Percentiles rank a stretch among this genome's conserved stretches.
Conservation (phyloP, 176 grass and related monocot genomes). For the Eleusine indica region DNA sequence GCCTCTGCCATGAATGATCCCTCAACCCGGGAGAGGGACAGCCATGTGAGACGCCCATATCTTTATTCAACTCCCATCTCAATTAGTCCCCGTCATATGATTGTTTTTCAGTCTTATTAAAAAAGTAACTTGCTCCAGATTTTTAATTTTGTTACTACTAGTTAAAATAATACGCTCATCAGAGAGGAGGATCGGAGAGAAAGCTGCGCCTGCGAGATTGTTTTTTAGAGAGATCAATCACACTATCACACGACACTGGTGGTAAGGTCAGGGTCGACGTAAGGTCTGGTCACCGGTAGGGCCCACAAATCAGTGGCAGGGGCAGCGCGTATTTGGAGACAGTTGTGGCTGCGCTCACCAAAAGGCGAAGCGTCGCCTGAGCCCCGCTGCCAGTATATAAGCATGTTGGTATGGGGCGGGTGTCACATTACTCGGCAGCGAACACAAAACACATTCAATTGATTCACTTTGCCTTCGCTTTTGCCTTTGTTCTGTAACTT, state of each 20-base stretch:
- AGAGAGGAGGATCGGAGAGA: background rate
- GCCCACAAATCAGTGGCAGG: slow-evolving; percentile 17
- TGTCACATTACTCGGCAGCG: slow-evolving; percentile 43
- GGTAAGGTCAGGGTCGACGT: slow-evolving; percentile 19
- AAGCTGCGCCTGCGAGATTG: background rate
- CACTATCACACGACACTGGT: background rate
- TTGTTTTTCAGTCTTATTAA: slow-evolving; percentile 40
- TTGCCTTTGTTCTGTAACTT: slow-evolving; percentile 40
- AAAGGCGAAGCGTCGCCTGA: background rate
- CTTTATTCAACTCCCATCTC: slow-evolving; percentile 41
- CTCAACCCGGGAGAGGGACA: slow-evolving; percentile 36
- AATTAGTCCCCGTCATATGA: slow-evolving; percentile 45
- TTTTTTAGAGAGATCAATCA: background rate
- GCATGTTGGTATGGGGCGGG: background rate
- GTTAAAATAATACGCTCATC: background rate
- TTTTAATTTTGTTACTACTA: background rate
- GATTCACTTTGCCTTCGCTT: slow-evolving; percentile 62
- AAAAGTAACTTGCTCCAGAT: background rate
- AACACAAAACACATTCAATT: background rate
- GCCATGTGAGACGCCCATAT: slow-evolving; percentile 49
- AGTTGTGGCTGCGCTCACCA: slow-evolving; percentile 46
- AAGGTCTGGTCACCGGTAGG: background rate
- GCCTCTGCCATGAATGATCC: slow-evolving; percentile 27
- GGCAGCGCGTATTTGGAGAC: slow-evolving; percentile 26
- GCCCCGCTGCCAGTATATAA: slow-evolving; percentile 45